Conservation (phyloP, 345 rosid species). For the Lepidium africanum region DNA sequence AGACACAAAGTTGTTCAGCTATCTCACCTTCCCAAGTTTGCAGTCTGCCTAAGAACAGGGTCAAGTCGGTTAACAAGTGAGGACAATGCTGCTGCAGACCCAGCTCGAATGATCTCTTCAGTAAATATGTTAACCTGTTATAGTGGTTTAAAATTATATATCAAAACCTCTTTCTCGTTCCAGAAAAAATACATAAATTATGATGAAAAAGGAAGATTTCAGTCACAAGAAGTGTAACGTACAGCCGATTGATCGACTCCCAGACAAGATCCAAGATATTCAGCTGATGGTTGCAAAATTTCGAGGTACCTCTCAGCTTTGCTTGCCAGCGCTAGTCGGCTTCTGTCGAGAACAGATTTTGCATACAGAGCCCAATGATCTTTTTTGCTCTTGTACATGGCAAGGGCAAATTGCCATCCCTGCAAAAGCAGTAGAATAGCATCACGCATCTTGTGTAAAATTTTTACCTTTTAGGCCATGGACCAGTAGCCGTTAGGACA, state of each 20-base stretch:
- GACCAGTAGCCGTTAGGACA: neutral
- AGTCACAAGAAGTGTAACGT: conserved; percentile 31
- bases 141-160: neutral
- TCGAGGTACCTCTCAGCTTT: conserved; percentile 84
- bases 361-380: conserved; percentile 86
- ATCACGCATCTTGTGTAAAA: conserved; percentile 2
- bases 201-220: neutral
- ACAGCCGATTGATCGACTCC: conserved; percentile 86
- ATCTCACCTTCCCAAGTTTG: conserved; percentile 90
- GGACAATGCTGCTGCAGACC: conserved; percentile 92
- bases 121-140: conserved; percentile 81
- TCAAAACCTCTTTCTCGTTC: neutral
- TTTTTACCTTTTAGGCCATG: conserved; percentile 1
- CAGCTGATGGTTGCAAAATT: conserved; percentile 91
- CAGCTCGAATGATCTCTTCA: conserved; percentile 95
- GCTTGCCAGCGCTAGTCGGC: conserved; percentile 78
- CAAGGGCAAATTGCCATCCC: conserved; percentile 82
- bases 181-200: neutral
- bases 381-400: conserved; percentile 48
- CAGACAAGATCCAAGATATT: conserved; percentile 86
- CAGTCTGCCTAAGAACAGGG: conserved; percentile 91
- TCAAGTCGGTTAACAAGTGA: conserved; percentile 82
- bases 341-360: conserved; percentile 93
- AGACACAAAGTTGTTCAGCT: neutral
- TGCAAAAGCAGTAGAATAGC: conserved; percentile 29